These are phyloP conservation scores for Vitis hybrid DNA, from an alignment of 177 flowering plant species.

Conservation along the genomic window DNA sequence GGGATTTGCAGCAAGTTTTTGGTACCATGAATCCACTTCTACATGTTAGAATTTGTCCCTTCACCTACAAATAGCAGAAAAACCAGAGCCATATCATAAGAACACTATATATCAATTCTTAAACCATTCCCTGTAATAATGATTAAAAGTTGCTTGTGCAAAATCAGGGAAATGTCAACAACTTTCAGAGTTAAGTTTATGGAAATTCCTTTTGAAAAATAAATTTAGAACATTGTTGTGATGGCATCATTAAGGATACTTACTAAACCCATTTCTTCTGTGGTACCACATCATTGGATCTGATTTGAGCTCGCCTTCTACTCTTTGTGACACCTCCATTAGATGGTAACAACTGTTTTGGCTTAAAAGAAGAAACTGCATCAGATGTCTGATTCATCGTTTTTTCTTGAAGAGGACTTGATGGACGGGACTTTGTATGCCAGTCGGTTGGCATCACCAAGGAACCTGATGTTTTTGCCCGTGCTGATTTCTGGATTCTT, in stretches of 20 bases:
- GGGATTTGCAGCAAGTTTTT: no score
- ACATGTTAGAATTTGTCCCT: no score
- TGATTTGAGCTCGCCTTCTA: slow-evolving; percentile 35
- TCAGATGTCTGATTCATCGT: slow-evolving; percentile 37
- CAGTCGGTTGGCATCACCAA: slow-evolving; percentile 13
- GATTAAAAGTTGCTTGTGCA: no score
- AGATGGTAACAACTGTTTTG: slow-evolving; percentile 29
- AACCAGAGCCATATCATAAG: background rate
- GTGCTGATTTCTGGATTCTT: slow-evolving; percentile 22
- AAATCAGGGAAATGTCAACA: no score
- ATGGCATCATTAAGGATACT: background rate
- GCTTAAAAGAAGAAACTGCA: slow-evolving; percentile 27
- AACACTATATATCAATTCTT: background rate
- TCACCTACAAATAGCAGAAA: no score
- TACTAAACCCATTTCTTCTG: slow-evolving; percentile 61
- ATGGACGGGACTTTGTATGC: slow-evolving; percentile 16
- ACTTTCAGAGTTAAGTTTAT: no score
- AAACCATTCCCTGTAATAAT: no score
- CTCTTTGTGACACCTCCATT: slow-evolving; percentile 32
- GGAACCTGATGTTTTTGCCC: slow-evolving; percentile 25
- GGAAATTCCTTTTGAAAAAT: no score
- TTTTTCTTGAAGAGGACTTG: slow-evolving; percentile 52
- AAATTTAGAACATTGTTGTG: no score
- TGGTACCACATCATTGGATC: slow-evolving; percentile 30
- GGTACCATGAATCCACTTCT: no score